A percentile compares a stretch with the other conserved stretches of the same genome.
Evolutionary conservation across 352 stramenopile species (phyloP).

Genomic region (Ophiocytium majus): DNA sequence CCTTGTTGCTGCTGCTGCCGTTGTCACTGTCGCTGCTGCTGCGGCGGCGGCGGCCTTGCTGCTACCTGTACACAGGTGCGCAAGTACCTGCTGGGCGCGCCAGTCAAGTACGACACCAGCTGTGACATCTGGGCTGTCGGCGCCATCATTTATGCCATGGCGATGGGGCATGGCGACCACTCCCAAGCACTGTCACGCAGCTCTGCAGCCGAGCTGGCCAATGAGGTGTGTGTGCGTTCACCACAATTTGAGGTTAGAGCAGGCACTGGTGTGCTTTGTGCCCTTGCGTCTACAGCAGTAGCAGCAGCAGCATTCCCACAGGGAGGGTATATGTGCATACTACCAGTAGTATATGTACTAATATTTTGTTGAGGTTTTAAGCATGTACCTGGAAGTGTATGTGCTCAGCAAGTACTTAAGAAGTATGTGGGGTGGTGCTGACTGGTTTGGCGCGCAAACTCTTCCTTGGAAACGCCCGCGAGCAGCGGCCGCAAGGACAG

Average conservation of each 20-base stretch:
- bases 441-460: too few relatives aligned
- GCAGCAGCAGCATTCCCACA: not conserved
- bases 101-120: not conserved
- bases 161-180: constrained; percentile 27
- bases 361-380: too few relatives aligned
- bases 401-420: too few relatives aligned
- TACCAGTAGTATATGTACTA: too few relatives aligned
- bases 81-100: not conserved
- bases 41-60: too few relatives aligned
- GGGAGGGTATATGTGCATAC: too few relatives aligned
- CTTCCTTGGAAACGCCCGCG: too few relatives aligned
- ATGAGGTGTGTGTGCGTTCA: not conserved
- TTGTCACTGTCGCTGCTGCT: too few relatives aligned
- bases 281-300: not conserved
- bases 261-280: too few relatives aligned
- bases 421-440: too few relatives aligned
- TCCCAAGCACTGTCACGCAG: not conserved
- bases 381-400: not conserved
- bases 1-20: too few relatives aligned
- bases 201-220: constrained; percentile 16
- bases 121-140: constrained; percentile 47
- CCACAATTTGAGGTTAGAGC: not conserved
- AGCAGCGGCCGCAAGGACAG: not conserved
- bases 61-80: too few relatives aligned
- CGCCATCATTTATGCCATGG: constrained; percentile 45